A percentile compares a stretch with the other conserved stretches of the same genome.
Evolutionary conservation across 768 basidiomycete genomes (phyloP).

Genomic region (Auricularia sp.): DNA sequence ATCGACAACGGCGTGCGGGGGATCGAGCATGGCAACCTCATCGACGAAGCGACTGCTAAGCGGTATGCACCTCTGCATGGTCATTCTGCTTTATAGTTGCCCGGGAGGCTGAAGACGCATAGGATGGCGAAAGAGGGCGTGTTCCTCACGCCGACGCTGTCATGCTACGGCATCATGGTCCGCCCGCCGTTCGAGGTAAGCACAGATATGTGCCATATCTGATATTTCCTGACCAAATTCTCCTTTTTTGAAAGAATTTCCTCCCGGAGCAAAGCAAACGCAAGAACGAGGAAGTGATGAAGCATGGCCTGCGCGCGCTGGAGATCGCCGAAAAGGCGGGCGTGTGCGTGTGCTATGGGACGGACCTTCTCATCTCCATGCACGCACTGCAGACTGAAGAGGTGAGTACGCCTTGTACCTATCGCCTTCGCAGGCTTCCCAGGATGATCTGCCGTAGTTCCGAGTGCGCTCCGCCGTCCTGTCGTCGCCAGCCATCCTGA

Average conservation of each 20-base stretch:
- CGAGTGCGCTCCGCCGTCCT: slow-evolving; percentile 28
- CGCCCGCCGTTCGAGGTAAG: slow-evolving; percentile 28
- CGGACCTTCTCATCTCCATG: slow-evolving; percentile 41
- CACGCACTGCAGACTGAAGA: slow-evolving; percentile 50
- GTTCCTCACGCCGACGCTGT: slow-evolving; percentile 34
- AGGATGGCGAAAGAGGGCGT: slow-evolving; percentile 31
- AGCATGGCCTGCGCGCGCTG: slow-evolving; percentile 29
- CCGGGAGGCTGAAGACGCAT: background rate
- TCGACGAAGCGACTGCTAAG: slow-evolving; percentile 28
- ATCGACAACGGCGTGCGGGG: slow-evolving; percentile 34
- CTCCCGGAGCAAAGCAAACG: slow-evolving; percentile 26
- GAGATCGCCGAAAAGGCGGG: slow-evolving; percentile 31
- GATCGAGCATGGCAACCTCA: slow-evolving; percentile 39
- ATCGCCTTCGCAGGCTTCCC: background rate
- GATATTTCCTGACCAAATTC: too few relatives aligned
- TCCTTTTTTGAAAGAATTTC: slow-evolving; percentile 14
- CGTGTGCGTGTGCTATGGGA: slow-evolving; percentile 30
- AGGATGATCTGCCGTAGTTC: slow-evolving; percentile 16
- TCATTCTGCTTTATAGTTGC: background rate
- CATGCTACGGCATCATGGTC: slow-evolving; percentile 33
- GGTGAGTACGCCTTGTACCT: background rate
- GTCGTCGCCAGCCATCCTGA: slow-evolving; percentile 22
- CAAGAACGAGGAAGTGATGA: slow-evolving; percentile 34
- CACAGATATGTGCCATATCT: background rate
- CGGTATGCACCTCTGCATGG: slow-evolving; percentile 13